phyloP scores from a whole-genome alignment of 805 yeast species.

The Kurtzmaniella fragi region DNA sequence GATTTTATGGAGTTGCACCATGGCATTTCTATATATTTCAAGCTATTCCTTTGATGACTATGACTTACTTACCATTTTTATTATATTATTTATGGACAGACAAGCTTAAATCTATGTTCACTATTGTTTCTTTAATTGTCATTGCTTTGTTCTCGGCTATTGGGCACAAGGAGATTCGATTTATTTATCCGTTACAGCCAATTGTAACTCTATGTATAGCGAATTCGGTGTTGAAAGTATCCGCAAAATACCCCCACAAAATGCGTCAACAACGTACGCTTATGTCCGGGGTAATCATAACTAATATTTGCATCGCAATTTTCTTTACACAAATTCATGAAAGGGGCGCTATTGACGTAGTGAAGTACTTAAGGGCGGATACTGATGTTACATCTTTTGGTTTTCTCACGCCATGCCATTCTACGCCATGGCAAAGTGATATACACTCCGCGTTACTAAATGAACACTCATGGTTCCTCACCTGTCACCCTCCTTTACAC shows the following conservation, averaged over 20 bases:
- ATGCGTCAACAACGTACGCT: neutral
- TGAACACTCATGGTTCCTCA: slow-evolving; percentile 54
- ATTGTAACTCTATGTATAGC: slow-evolving; percentile 52
- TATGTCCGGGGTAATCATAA: slow-evolving; percentile 16
- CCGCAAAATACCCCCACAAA: neutral
- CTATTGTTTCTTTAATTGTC: slow-evolving; percentile 34
- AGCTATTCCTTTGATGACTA: slow-evolving; percentile 71
- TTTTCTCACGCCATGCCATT: slow-evolving; percentile 92
- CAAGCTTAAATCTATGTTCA: slow-evolving; percentile 13
- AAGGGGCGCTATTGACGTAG: slow-evolving; percentile 74
- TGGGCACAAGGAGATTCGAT: slow-evolving; percentile 87
- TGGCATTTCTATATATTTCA: slow-evolving; percentile 82
- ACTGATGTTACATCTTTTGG: slow-evolving; percentile 53
- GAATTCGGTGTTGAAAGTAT: slow-evolving; percentile 20
- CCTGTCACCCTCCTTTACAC: slow-evolving; percentile 87
- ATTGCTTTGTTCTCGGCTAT: slow-evolving; percentile 57
- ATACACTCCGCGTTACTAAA: slow-evolving; percentile 52
- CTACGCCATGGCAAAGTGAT: slow-evolving; percentile 91
- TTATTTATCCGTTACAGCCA: slow-evolving; percentile 83
- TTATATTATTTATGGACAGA: slow-evolving; percentile 15
- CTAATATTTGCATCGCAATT: slow-evolving; percentile 39
- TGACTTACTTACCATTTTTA: slow-evolving; percentile 62
- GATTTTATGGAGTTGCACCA: slow-evolving; percentile 81
- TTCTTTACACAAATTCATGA: slow-evolving; percentile 72
- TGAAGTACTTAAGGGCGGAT: slow-evolving; percentile 43